Conservation (phyloP, 1,139 yeast species). For the Candida sp. region DNA sequence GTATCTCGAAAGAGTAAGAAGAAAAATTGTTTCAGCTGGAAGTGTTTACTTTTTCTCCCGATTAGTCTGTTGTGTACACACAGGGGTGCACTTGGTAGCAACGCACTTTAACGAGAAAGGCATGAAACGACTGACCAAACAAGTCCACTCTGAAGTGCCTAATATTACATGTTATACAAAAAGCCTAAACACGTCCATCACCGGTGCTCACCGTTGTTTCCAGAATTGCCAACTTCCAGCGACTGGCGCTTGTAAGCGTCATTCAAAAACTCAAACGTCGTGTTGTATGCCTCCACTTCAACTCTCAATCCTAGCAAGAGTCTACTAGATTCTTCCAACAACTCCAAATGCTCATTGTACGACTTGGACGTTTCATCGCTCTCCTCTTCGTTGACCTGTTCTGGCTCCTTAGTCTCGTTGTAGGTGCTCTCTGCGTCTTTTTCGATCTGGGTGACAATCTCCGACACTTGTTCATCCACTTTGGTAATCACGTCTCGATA, state of each 20-base stretch:
- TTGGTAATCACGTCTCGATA: slow-evolving; percentile 31
- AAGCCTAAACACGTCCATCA: too few relatives aligned
- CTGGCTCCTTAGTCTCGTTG: not conserved
- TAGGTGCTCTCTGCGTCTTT: slow-evolving; percentile 11
- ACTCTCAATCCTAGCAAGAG: slow-evolving; percentile 35
- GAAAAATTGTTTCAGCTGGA: not conserved
- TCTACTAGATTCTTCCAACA: slow-evolving; percentile 28
- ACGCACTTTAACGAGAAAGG: not conserved
- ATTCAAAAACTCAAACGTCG: slow-evolving; percentile 36
- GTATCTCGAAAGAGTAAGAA: not conserved
- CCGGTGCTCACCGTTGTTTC: too few relatives aligned
- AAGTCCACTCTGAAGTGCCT: too few relatives aligned
- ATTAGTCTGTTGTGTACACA: not conserved
- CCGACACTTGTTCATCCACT: slow-evolving; percentile 38
- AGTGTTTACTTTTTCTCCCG: not conserved
- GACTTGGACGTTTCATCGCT: slow-evolving; percentile 25
- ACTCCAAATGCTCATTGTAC: slow-evolving; percentile 29
- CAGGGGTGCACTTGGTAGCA: not conserved
- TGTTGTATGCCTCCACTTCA: slow-evolving; percentile 34
- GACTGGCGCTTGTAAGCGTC: slow-evolving; percentile 17
- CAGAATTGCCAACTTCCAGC: not conserved
- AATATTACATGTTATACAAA: too few relatives aligned
- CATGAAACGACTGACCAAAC: not conserved
- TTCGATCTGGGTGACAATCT: slow-evolving; percentile 8
- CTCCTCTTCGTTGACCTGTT: slow-evolving; percentile 10